These are phyloP conservation scores for Pulveroboletus sp. DNA, from an alignment of 768 basidiomycete species.

Conservation along the genomic window DNA sequence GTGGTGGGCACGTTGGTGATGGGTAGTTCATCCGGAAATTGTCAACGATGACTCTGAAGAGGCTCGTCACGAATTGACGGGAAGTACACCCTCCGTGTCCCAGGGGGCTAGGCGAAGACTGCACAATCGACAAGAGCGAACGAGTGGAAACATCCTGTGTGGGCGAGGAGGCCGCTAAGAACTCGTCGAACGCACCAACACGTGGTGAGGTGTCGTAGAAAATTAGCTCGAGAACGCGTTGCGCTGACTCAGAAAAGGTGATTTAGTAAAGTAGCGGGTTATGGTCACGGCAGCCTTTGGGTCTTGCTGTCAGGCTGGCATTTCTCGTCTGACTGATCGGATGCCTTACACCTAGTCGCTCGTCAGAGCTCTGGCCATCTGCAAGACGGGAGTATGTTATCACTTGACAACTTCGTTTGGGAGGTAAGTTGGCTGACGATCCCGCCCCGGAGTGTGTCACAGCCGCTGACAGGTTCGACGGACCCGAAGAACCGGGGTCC, in stretches of 20 bases:
- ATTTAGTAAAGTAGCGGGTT: slow-evolving; percentile 21
- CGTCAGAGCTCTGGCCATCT: neutral
- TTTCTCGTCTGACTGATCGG: neutral
- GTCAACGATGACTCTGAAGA: no score
- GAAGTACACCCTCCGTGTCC: neutral
- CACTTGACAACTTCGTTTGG: no score
- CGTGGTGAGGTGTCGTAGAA: slow-evolving; percentile 46
- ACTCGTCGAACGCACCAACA: slow-evolving; percentile 16
- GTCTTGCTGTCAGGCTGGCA: slow-evolving; percentile 7
- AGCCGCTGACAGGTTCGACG: neutral
- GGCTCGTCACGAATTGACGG: no score
- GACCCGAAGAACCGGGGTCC: neutral
- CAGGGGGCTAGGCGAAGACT: neutral
- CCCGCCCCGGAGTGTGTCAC: neutral
- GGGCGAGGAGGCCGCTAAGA: slow-evolving; percentile 18
- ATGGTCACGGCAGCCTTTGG: slow-evolving; percentile 34
- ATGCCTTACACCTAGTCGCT: neutral
- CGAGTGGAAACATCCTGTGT: slow-evolving; percentile 4
- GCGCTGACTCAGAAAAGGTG: neutral
- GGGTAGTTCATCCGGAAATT: no score
- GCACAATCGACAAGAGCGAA: slow-evolving; percentile 12
- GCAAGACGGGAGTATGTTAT: no score
- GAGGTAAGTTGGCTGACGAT: neutral
- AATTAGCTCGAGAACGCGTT: slow-evolving; percentile 27
- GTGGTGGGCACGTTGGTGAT: no score